These are phyloP conservation scores for Aegle marmelos DNA, from an alignment of 345 rosid genomes.

Conservation along the genomic window DNA sequence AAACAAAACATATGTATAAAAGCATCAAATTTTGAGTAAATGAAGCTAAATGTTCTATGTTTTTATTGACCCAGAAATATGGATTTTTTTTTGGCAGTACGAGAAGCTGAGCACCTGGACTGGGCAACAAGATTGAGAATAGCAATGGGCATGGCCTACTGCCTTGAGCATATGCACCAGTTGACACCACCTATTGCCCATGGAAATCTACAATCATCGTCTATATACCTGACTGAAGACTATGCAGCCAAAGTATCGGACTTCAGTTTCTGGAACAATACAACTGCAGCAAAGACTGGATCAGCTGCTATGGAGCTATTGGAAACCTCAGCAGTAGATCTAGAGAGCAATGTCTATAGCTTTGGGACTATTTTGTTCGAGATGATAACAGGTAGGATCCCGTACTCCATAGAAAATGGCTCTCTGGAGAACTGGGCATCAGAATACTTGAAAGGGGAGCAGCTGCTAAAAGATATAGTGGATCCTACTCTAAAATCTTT, in stretches of 20 bases:
- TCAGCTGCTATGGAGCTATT: slow-evolving; percentile 37
- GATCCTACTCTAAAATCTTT: slow-evolving; percentile 67
- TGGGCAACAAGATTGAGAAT: slow-evolving; percentile 82
- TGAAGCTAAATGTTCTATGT: neutral
- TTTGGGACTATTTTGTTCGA: slow-evolving; percentile 73
- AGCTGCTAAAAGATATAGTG: slow-evolving; percentile 44
- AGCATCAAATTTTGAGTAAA: neutral
- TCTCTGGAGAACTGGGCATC: slow-evolving; percentile 47
- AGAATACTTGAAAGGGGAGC: slow-evolving; percentile 35
- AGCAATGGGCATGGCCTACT: slow-evolving; percentile 85
- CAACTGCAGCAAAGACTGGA: slow-evolving; percentile 40
- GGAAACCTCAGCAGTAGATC: slow-evolving; percentile 41
- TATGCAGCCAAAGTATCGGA: slow-evolving; percentile 94
- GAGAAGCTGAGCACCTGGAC: slow-evolving; percentile 81
- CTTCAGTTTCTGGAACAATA: slow-evolving; percentile 54
- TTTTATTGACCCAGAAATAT: neutral
- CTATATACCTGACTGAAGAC: slow-evolving; percentile 80
- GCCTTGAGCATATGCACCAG: slow-evolving; percentile 92
- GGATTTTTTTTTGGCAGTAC: slow-evolving; percentile 55
- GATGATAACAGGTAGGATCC: slow-evolving; percentile 72
- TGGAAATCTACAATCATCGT: slow-evolving; percentile 57
- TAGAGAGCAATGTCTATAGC: slow-evolving; percentile 51
- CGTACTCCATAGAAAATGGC: slow-evolving; percentile 39
- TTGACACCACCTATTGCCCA: slow-evolving; percentile 64
- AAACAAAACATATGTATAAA: neutral